Base-by-base conservation (phyloP, 179 eudicot genomes). In the Amaranthus tricolor region DNA sequence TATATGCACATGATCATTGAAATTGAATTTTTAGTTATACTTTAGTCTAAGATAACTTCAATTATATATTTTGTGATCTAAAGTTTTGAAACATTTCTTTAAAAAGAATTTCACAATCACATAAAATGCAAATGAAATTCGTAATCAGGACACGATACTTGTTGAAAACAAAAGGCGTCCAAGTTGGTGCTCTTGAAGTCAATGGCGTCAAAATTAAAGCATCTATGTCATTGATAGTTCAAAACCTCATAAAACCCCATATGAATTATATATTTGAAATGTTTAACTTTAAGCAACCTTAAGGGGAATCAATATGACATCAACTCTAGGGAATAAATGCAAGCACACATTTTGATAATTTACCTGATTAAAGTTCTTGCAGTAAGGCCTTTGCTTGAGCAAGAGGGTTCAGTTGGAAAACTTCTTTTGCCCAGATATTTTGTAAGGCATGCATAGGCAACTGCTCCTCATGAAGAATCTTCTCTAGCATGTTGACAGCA, bases 391-490 rank as follows among this genome's bases (percentile, higher is more conserved):
- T 87, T 59, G 95, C 93, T 84, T 90, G 89, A 66, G 78, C 50
- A 56, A 92, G 87, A 62, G 87, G 79, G 78, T 87, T 76, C 56
- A 81, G 73, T 61, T 72, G 84, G 71, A 16, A 62, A 79, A 92
- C 93, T 74, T 88, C 87, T 56, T 74, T 73, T 54, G 82, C 90
- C 98, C 93, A 90, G 74, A 94, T 79, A 82, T 92, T 89, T 77
- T 72, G 84, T 81, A 90, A 53, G 1, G 87, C 78, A 67, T 79
- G 89, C 81, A 89, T 68, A 44, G 71, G 52, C 86, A 90, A 80
- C 73, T 86, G 91, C 85, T 86, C 81, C 78, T 79, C 78, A 20
- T 13, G 59, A 71, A 90, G 84, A 31, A 54, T 85, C 75, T 84
- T 81, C 75, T 87, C 89, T 67, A 94, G 73, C 62, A 76, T 74